These are phyloP conservation scores for Pythium aristosporum DNA, from an alignment of 352 stramenopile genomes.

Conservation along the genomic window DNA sequence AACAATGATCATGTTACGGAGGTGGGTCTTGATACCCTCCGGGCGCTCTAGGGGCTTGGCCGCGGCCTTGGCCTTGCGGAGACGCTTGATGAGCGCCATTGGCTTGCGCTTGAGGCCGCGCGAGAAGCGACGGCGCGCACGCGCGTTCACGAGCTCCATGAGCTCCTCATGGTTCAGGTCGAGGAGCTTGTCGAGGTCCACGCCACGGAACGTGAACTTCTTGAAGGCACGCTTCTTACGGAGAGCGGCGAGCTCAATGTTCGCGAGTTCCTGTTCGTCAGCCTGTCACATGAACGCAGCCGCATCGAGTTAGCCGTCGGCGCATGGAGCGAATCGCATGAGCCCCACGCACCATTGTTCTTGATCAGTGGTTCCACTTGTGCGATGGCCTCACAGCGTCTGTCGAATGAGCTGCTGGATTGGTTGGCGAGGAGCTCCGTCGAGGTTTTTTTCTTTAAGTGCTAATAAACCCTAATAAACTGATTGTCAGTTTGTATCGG, in stretches of 20 bases:
- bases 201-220: constrained; percentile 99
- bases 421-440: constrained; percentile 23
- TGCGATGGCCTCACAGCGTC: background rate
- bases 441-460: constrained; percentile 8
- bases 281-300: constrained; percentile 23
- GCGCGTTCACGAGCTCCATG: constrained; percentile 97
- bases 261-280: constrained; percentile 64
- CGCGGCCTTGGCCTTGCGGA: constrained; percentile 99
- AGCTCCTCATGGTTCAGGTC: constrained; percentile 99
- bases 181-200: constrained; percentile 99
- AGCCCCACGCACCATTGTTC: constrained; percentile 29
- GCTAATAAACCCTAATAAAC: background rate
- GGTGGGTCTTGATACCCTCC: constrained; percentile 99
- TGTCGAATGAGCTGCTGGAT: constrained; percentile 8
- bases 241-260: constrained; percentile 92
- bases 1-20: constrained; percentile 99
- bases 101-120: constrained; percentile 99
- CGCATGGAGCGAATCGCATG: background rate
- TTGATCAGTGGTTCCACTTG: constrained; percentile 33
- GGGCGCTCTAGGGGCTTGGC: constrained; percentile 97
- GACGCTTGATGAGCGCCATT: constrained; percentile 99
- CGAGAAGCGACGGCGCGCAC: constrained; percentile 97
- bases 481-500: background rate
- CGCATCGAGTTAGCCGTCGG: background rate
- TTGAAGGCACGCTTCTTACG: constrained; percentile 99